These are phyloP conservation scores for Euphorbia tirucalli DNA, from an alignment of 345 rosid species.

Conservation along the genomic window DNA sequence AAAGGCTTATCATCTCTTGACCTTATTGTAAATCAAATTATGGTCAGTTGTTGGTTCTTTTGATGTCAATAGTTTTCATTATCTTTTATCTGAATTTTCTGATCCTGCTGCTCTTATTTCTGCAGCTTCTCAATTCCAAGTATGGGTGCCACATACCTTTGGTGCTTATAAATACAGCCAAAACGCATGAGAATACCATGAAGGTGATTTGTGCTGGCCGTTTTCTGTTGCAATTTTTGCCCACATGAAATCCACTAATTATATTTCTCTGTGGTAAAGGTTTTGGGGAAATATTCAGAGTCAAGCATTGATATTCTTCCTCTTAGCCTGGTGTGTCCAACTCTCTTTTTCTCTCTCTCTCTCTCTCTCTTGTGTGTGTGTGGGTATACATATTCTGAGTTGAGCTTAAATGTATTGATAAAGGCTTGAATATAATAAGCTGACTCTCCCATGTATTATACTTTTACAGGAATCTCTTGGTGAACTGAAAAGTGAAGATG, in stretches of 20 bases:
- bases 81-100: neutral
- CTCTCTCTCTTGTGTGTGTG: neutral
- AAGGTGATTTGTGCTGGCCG: slow-evolving; percentile 36
- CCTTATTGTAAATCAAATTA: slow-evolving; percentile 42
- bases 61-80: neutral
- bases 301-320: slow-evolving; percentile 43
- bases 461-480: slow-evolving; percentile 17
- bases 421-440: neutral
- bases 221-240: slow-evolving; percentile 15
- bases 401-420: neutral
- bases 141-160: slow-evolving; percentile 50
- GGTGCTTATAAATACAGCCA: slow-evolving; percentile 39
- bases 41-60: slow-evolving; percentile 32
- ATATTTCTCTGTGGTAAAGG: slow-evolving; percentile 32
- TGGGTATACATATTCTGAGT: neutral
- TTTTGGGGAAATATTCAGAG: slow-evolving; percentile 41
- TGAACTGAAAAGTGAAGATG: slow-evolving; percentile 18
- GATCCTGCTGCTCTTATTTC: slow-evolving; percentile 16
- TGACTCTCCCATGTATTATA: slow-evolving; percentile 10
- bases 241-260: slow-evolving; percentile 17
- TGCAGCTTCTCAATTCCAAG: slow-evolving; percentile 52
- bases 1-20: slow-evolving; percentile 46
- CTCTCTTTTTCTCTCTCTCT: neutral
- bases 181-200: slow-evolving; percentile 31
- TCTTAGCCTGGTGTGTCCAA: slow-evolving; percentile 37